phyloP scores from a whole-genome alignment of 2,329 filamentous ascomycete species.

The Venturia asperata region DNA sequence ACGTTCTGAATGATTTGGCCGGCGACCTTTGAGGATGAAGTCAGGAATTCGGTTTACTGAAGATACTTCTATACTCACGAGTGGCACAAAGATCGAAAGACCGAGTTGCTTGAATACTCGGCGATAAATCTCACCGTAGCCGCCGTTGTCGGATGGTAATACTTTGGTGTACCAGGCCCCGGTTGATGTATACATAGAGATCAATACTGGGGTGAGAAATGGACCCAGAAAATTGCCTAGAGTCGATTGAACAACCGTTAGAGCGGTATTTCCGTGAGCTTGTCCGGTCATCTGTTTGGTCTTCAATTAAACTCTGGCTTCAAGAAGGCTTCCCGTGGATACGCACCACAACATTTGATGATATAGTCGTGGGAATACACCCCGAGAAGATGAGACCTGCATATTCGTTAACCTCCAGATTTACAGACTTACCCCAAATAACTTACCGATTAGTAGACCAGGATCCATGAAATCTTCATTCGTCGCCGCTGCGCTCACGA shows the following conservation, averaged over 20 bases:
- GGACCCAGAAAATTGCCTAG: slow-evolving; percentile 63
- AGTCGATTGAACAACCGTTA: slow-evolving; percentile 55
- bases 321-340: background rate
- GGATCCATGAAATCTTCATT: slow-evolving; percentile 50
- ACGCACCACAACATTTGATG: slow-evolving; percentile 57
- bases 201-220: slow-evolving; percentile 58
- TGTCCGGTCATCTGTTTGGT: slow-evolving; percentile 52
- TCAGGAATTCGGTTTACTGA: background rate
- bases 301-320: background rate
- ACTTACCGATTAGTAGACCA: slow-evolving; percentile 59
- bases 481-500: slow-evolving; percentile 47
- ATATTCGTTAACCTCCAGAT: background rate
- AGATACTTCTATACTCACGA: slow-evolving; percentile 30
- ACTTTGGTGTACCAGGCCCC: slow-evolving; percentile 48
- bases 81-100: slow-evolving; percentile 58
- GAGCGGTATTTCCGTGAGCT: slow-evolving; percentile 53
- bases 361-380: slow-evolving; percentile 66
- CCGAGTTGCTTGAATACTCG: slow-evolving; percentile 63
- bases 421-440: slow-evolving; percentile 36
- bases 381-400: slow-evolving; percentile 35
- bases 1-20: slow-evolving; percentile 54
- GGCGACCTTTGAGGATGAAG: slow-evolving; percentile 31
- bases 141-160: slow-evolving; percentile 48
- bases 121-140: slow-evolving; percentile 55
- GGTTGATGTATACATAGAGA: slow-evolving; percentile 53